These are phyloP conservation scores for Botryotinia convoluta DNA, from an alignment of 2,329 filamentous ascomycete genomes.

Conservation along the genomic window DNA sequence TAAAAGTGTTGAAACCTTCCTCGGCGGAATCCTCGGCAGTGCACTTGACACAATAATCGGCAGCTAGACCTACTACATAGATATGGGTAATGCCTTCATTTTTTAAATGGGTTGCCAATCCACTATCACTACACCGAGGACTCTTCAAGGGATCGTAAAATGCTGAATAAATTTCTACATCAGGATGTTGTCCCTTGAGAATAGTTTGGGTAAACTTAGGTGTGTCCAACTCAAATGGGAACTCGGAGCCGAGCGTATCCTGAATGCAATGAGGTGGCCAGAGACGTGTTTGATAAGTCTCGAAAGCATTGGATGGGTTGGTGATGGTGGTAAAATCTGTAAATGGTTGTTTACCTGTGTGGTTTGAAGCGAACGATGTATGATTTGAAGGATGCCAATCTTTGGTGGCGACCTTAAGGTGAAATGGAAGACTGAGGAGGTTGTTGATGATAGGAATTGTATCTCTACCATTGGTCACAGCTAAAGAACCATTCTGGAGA, in stretches of 20 bases:
- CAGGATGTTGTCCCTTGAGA: conserved; percentile 71
- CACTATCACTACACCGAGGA: conserved; percentile 59
- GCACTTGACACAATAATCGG: conserved; percentile 82
- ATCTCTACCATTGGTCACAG: conserved; percentile 70
- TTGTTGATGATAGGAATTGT: conserved; percentile 71
- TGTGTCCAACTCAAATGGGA: conserved; percentile 69
- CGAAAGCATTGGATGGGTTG: conserved; percentile 62
- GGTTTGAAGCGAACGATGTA: conserved; percentile 85
- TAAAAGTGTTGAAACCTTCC: conserved; percentile 73
- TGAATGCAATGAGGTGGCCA: conserved; percentile 94
- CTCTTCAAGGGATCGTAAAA: conserved; percentile 77
- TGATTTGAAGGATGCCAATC: conserved; percentile 85
- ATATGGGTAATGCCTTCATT: conserved; percentile 68
- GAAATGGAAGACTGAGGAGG: conserved; percentile 70
- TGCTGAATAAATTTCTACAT: conserved; percentile 90
- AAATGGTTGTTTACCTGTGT: conserved; percentile 66
- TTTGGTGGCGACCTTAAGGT: conserved; percentile 77
- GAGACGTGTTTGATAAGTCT: conserved; percentile 65
- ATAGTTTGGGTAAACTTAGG: conserved; percentile 62
- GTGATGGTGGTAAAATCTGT: conserved; percentile 59
- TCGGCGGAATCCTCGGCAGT: conserved; percentile 76
- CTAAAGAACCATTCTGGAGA: conserved; percentile 73
- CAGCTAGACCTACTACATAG: conserved; percentile 81
- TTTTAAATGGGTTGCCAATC: conserved; percentile 58
- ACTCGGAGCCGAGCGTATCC: conserved; percentile 64